Conservation (phyloP, 2,329 filamentous ascomycete genomes). For the Thelonectria olida region DNA sequence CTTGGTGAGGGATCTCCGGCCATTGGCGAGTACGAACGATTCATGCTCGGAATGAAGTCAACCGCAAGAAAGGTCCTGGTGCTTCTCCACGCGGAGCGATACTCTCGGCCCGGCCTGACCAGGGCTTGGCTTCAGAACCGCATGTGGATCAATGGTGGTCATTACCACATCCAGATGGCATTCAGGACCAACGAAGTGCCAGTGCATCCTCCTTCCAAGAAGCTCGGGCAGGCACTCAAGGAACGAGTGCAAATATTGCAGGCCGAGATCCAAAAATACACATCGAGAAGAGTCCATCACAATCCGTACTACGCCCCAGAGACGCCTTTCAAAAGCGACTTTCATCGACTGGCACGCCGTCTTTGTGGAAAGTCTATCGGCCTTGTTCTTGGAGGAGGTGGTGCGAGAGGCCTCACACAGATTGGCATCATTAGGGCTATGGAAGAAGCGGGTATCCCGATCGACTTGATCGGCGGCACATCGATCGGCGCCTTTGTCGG, state of each 20-base stretch:
- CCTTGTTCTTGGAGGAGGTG: slow-evolving; percentile 91
- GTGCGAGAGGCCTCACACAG: slow-evolving; percentile 90
- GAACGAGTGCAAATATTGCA: slow-evolving; percentile 93
- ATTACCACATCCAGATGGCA: slow-evolving; percentile 97
- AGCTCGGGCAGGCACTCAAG: slow-evolving; percentile 86
- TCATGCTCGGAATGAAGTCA: slow-evolving; percentile 96
- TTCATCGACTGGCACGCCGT: slow-evolving; percentile 88
- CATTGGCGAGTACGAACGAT: slow-evolving; percentile 96
- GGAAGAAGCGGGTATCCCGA: slow-evolving; percentile 95
- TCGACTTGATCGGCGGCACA: slow-evolving; percentile 94
- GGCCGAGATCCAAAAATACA: slow-evolving; percentile 98
- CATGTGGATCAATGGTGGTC: slow-evolving; percentile 97
- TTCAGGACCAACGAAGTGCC: slow-evolving; percentile 81
- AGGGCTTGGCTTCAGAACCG: slow-evolving; percentile 91
- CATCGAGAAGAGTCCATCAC: slow-evolving; percentile 89
- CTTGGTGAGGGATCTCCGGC: slow-evolving; percentile 88
- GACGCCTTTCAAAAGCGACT: slow-evolving; percentile 94
- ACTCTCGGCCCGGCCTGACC: slow-evolving; percentile 84
- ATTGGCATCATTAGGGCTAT: slow-evolving; percentile 94
- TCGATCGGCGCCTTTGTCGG: slow-evolving; percentile 97
- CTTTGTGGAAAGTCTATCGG: slow-evolving; percentile 95
- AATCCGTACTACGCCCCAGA: slow-evolving; percentile 90
- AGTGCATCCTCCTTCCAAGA: slow-evolving; percentile 77
- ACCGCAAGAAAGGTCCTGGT: slow-evolving; percentile 94
- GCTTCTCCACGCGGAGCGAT: slow-evolving; percentile 87